These are phyloP conservation scores for Orbilia blumenaviensis DNA, from an alignment of 2,329 filamentous ascomycete species.

Conservation along the genomic window DNA sequence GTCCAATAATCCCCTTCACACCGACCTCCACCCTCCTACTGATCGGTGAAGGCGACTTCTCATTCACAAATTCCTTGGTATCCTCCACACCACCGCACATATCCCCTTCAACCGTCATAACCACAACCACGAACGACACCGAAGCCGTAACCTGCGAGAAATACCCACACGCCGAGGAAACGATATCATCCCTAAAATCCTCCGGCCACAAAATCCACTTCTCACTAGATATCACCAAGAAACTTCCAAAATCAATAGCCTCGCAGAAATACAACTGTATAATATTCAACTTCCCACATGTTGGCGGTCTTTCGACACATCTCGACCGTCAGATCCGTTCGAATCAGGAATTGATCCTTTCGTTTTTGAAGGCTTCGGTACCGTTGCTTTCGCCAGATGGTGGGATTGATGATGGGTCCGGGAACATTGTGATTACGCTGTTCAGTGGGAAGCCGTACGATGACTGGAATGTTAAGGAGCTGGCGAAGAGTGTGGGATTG, in stretches of 20 bases:
- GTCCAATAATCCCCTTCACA: conserved; percentile 69
- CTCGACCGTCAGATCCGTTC: conserved; percentile 92
- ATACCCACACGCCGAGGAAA: conserved; percentile 72
- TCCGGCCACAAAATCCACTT: conserved; percentile 35
- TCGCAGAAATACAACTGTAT: conserved; percentile 73
- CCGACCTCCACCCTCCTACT: conserved; percentile 75
- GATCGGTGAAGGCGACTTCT: conserved; percentile 82
- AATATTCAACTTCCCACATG: conserved; percentile 96
- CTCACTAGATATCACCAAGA: conserved; percentile 59
- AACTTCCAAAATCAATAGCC: conserved; percentile 58
- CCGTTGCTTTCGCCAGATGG: conserved; percentile 55
- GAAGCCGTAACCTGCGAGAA: conserved; percentile 71
- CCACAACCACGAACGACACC: conserved; percentile 72
- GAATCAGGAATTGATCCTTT: conserved; percentile 70
- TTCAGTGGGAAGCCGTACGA: conserved; percentile 96
- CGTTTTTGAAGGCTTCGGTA: conserved; percentile 25
- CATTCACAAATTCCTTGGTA: conserved; percentile 73
- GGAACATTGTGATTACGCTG: conserved; percentile 73
- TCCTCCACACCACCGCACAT: conserved; percentile 3
- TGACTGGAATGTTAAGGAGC: conserved; percentile 82
- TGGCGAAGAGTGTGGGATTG: conserved; percentile 78
- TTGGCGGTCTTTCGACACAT: conserved; percentile 89
- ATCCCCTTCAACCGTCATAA: conserved; percentile 61
- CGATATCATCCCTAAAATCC: not conserved
- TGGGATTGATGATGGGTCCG: conserved; percentile 55